Base-by-base conservation (phyloP, 2,329 filamentous ascomycete species). In the Penicillium sp. region DNA sequence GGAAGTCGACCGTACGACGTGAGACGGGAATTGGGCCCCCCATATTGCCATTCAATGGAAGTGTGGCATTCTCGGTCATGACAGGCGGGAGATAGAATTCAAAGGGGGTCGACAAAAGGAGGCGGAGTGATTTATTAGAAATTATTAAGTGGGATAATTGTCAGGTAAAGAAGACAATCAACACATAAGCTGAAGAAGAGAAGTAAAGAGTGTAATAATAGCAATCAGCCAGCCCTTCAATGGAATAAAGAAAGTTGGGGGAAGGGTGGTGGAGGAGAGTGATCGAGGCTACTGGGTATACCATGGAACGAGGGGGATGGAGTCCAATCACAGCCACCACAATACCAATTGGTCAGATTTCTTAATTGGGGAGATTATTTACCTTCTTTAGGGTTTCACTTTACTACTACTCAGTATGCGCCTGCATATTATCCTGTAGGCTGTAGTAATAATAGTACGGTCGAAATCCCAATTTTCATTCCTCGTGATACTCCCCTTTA, bases 1-100 rank as follows among this genome's bases (percentile, higher is more conserved):
- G 38, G 37, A 66, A 56, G 34, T 64, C 62, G 46, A 65, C 60
- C 5, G 66, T 64, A 37, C 57, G 62, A 42, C 59, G 64, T 19
- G 57, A 59, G 44, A 52, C 55, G 39, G 41, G 54, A 48, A 59
- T 62, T 30, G 59, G 47, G 33, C 48, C 46, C 49, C 56, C 60
- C 45, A 66, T 49, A 46, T 63, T 68, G 56, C 62, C 65, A 53
- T 67, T 62, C 50, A 64, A 65, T 56, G 57, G 66, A 45, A 53
- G 62, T 25, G 52, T 57, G 58, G 62, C 42, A 40, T 38, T 38
- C 42, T 48, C 16, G 46, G 48, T 46, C 39, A 44, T 50, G 53
- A 52, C 55, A 53, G 52, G 46, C 40, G 33, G 16, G 34, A 25
- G 22, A 34, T 41, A 30, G 42, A 46, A 46, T 54, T 52, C 41